These are phyloP conservation scores for Polyporus tsugae DNA, from an alignment of 1,284 basidiomycete species.

Conservation along the genomic window DNA sequence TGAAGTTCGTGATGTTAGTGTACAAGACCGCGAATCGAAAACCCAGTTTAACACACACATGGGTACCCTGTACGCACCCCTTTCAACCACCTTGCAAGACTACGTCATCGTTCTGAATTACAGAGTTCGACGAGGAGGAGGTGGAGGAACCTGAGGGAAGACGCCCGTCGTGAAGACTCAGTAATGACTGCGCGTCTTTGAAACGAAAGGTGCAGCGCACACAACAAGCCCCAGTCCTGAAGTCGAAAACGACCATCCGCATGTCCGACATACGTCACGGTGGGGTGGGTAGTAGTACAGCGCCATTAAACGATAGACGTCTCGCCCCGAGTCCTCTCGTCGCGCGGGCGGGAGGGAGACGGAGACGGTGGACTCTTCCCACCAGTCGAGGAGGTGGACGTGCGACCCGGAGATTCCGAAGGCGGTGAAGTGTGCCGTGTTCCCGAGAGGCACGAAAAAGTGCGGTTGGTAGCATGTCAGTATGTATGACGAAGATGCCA, in stretches of 20 bases:
- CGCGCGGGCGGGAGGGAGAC: constrained; percentile 15
- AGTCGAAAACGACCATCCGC: neutral
- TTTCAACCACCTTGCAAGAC: no score
- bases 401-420: constrained; percentile 50
- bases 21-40: no score
- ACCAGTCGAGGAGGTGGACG: constrained; percentile 76
- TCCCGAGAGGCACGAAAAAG: constrained; percentile 72
- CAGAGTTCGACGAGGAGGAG: no score
- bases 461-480: constrained; percentile 48
- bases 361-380: constrained; percentile 51
- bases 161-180: neutral
- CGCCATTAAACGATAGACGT: constrained; percentile 41
- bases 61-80: no score
- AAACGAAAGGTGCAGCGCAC: neutral
- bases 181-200: neutral
- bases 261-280: neutral
- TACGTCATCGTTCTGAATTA: no score
- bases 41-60: no score
- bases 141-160: no score
- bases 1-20: no score
- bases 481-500: neutral
- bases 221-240: neutral
- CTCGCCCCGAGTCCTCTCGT: constrained; percentile 49
- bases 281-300: neutral
- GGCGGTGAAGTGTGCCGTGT: constrained; percentile 56